These are phyloP conservation scores for Pleurotus platypus DNA, from an alignment of 768 basidiomycete genomes.

Conservation along the genomic window DNA sequence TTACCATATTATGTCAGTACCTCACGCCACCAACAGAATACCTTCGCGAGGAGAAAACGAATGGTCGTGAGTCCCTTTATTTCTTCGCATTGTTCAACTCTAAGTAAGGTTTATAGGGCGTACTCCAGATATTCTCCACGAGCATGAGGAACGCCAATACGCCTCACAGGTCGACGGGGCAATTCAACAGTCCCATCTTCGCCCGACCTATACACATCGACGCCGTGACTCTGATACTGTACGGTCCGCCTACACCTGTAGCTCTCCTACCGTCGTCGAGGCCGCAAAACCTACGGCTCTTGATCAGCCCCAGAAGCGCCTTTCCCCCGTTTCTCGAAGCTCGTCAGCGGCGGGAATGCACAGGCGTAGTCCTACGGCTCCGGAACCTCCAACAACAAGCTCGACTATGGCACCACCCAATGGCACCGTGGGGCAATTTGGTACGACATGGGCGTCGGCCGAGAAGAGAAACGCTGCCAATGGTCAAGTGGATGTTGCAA, in stretches of 20 bases:
- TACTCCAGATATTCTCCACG: constrained; percentile 17
- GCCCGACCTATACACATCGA: constrained; percentile 43
- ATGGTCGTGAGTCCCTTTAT: constrained; percentile 32
- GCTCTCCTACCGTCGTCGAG: constrained; percentile 59
- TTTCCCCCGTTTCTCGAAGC: constrained; percentile 28
- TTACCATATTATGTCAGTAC: constrained; percentile 5
- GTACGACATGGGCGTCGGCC: constrained; percentile 44
- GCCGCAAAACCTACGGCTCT: constrained; percentile 7
- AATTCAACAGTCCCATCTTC: constrained; percentile 28
- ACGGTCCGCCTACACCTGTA: constrained; percentile 39
- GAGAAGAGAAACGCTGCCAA: constrained; percentile 36
- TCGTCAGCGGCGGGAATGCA: constrained; percentile 39
- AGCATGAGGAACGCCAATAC: constrained; percentile 40
- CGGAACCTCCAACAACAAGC: constrained; percentile 51
- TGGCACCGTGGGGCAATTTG: constrained; percentile 11
- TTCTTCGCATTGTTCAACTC: constrained; percentile 11
- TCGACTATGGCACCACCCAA: constrained; percentile 21
- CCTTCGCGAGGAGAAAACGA: constrained; percentile 31
- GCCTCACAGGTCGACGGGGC: constrained; percentile 44
- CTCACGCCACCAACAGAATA: constrained; percentile 25
- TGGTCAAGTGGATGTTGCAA: constrained; percentile 11
- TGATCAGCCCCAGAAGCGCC: constrained; percentile 21
- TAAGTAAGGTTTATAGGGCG: constrained; percentile 15
- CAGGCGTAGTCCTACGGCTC: constrained; percentile 67
- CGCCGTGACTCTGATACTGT: constrained; percentile 78